Conservation (phyloP, 495 filamentous ascomycete species). For the Lasiosphaeris hirsuta region DNA sequence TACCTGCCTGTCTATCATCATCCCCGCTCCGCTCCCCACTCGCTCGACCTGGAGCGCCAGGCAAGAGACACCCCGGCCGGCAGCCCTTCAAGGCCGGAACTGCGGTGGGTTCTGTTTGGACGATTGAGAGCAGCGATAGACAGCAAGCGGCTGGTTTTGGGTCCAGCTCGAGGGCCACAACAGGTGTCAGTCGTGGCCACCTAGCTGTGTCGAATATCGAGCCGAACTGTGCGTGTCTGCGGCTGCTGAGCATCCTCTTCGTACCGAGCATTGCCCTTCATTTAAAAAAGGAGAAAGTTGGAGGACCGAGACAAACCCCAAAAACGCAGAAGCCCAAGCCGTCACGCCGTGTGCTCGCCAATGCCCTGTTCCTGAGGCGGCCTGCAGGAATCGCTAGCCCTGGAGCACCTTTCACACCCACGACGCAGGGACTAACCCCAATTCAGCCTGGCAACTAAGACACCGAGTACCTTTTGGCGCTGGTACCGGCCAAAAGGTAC, state of each 20-base stretch:
- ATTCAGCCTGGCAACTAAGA: slow-evolving; percentile 20
- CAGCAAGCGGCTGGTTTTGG: neutral
- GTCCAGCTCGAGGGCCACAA: neutral
- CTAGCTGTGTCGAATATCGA: no score
- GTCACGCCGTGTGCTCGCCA: slow-evolving; percentile 12
- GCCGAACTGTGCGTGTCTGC: neutral
- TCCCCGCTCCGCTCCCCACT: neutral
- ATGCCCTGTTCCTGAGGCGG: slow-evolving; percentile 23
- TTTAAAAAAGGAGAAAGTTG: slow-evolving; percentile 14
- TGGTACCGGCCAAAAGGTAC: slow-evolving; percentile 20
- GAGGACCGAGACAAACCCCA: slow-evolving; percentile 10
- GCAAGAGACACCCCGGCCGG: neutral
- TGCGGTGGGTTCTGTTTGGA: neutral
- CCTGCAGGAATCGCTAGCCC: slow-evolving; percentile 21
- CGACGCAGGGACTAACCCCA: slow-evolving; percentile 18
- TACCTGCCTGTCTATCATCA: neutral
- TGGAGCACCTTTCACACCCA: slow-evolving; percentile 10
- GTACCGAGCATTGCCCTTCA: slow-evolving; percentile 14
- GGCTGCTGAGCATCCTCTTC: neutral
- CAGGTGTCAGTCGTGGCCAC: no score
- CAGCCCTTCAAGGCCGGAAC: neutral
- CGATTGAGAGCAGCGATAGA: neutral
- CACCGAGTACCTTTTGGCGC: slow-evolving; percentile 24
- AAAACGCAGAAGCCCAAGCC: neutral
- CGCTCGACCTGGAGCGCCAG: neutral